These are phyloP conservation scores for Plenodomus biglobosus DNA, from an alignment of 2,329 filamentous ascomycete genomes.

Conservation along the genomic window DNA sequence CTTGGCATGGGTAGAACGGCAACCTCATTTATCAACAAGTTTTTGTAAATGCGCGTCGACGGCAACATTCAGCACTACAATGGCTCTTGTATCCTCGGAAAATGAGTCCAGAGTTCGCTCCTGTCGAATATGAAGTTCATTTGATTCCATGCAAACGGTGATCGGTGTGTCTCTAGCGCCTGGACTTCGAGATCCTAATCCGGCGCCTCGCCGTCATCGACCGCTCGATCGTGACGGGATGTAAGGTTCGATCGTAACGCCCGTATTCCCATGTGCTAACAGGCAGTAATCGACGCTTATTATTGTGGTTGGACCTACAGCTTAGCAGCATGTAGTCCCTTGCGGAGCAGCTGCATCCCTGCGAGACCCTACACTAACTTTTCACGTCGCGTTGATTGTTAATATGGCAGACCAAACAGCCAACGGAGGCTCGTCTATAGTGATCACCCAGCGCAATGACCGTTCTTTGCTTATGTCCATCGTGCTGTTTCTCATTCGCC, in stretches of 20 bases:
- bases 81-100: background rate
- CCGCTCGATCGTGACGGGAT: background rate
- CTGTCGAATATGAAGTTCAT: background rate
- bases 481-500: slow-evolving; percentile 43
- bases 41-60: background rate
- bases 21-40: background rate
- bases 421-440: slow-evolving; percentile 24
- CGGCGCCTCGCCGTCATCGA: background rate
- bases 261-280: no score
- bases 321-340: background rate
- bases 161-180: background rate
- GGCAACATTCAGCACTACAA: background rate
- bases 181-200: background rate
- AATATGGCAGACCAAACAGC: background rate
- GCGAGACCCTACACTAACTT: background rate
- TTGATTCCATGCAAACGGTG: background rate
- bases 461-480: slow-evolving; percentile 45
- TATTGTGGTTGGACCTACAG: background rate
- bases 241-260: background rate
- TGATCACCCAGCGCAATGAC: slow-evolving; percentile 42
- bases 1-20: slow-evolving; percentile 7
- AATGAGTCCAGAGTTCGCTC: background rate
- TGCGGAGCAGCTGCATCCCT: background rate
- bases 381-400: background rate
- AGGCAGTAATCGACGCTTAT: background rate